Percentiles rank a stretch among this genome's conserved stretches.
These are phyloP conservation scores for Hippophae tibetana DNA, from an alignment of 306 rosid genomes.

Conservation along the genomic window DNA sequence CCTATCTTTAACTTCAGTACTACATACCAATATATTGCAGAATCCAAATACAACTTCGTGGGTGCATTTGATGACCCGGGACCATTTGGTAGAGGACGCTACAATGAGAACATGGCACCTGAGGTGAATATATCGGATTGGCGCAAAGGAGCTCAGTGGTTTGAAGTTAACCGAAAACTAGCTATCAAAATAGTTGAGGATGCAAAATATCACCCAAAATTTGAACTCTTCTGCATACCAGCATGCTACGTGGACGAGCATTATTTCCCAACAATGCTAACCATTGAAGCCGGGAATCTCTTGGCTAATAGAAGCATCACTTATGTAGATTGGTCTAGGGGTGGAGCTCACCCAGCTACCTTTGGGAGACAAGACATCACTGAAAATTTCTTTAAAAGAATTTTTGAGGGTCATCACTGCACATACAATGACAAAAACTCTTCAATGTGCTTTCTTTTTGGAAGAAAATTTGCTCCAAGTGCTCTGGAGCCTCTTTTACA, in stretches of 20 bases:
- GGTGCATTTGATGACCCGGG: constrained; percentile 84
- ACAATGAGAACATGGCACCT: constrained; percentile 60
- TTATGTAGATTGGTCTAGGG: constrained; percentile 98
- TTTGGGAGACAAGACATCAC: constrained; percentile 61
- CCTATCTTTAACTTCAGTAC: constrained; percentile 63
- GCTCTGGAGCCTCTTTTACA: constrained; percentile 64
- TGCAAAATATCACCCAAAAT: constrained; percentile 41
- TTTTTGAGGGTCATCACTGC: constrained; percentile 36
- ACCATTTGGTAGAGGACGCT: constrained; percentile 86
- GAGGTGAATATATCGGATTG: constrained; percentile 55
- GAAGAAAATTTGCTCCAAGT: constrained; percentile 87
- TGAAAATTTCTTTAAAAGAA: constrained; percentile 38
- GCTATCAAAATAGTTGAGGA: constrained; percentile 64
- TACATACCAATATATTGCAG: constrained; percentile 42
- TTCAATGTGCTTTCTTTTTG: constrained; percentile 62
- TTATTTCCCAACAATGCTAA: constrained; percentile 90
- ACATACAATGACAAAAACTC: constrained; percentile 41
- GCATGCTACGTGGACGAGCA: constrained; percentile 95
- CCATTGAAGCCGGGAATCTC: constrained; percentile 38
- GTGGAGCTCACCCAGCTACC: constrained; percentile 90
- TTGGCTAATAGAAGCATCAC: constrained; percentile 86
- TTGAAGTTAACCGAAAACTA: constrained; percentile 67
- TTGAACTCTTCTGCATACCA: constrained; percentile 58
- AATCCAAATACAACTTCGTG: constrained; percentile 60
- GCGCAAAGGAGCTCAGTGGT: constrained; percentile 99